Evolutionary conservation across 2,329 filamentous ascomycete genomes (phyloP), one percentile per base, ranked within the genome.

Genomic region (Colletotrichum trifolii): DNA sequence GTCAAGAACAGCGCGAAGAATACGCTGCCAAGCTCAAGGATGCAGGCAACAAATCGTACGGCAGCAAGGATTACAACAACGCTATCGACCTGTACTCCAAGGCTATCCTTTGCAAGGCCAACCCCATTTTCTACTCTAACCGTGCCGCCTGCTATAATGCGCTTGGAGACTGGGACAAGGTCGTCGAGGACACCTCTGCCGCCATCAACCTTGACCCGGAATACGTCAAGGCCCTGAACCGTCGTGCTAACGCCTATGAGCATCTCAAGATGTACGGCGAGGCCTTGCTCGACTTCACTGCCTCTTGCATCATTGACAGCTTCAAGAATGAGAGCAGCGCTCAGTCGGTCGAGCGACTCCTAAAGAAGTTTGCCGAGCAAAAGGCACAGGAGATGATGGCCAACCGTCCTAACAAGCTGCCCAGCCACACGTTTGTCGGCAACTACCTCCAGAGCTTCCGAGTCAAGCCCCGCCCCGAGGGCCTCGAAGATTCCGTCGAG

Each of bases 361-460:
- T 99, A 68, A 98, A 98, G 86, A 97, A 97, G 82, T 95, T 98
- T 54, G 96, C 96, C 50, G 95, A 98, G 81, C 86, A 92, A 70
- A 97, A 97, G 84, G 95, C 92, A 69, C 94, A 95, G 82, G 89
- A 89, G 69, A 97, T 99, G 75, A 85, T 99, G 73, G 86, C 86
- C 66, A 95, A 94, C 79, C 95, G 96, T 80, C 82, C 84, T 39
- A 91, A 93, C 82, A 95, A 93, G 81, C 87, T 99, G 54, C 96
- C 96, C 17, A 97, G 94, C 79, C 91, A 96, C 36, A 97, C 94
- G 11, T 99, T 98, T 72, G 94, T 99, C 70, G 93, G 94, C 75
- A 99, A 99, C 85, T 99, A 99, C 79, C 90, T 99, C 38, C 95
- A 98, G 82, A 98, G 95, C 83, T 99, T 99, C 91, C 91, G 96